Evolutionary conservation across 2,329 filamentous ascomycete species (phyloP).

Genomic region (Aspergillus pseudoviridinutans): DNA sequence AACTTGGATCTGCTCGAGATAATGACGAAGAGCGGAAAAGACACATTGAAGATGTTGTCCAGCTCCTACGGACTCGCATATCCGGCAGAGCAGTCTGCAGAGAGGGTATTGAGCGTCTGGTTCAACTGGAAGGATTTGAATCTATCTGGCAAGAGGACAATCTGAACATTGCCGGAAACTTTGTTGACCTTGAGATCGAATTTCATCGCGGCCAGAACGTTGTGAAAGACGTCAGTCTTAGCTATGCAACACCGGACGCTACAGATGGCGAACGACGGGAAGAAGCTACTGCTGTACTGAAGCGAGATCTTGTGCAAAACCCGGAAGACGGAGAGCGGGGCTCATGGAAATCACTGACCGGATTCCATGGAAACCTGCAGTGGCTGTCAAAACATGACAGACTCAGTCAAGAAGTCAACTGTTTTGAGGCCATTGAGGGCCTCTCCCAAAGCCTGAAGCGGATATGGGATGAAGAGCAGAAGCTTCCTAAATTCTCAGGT

Average conservation of each 20-base stretch:
- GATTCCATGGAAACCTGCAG: conserved; percentile 42
- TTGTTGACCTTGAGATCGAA: conserved; percentile 45
- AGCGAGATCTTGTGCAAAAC: conserved; percentile 35
- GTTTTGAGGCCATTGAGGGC: conserved; percentile 44
- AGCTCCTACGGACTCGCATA: conserved; percentile 37
- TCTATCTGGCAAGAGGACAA: conserved; percentile 46
- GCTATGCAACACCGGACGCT: conserved; percentile 39
- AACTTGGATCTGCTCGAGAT: conserved; percentile 34
- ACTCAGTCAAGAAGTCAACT: conserved; percentile 43
- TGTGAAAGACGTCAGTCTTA: conserved; percentile 42
- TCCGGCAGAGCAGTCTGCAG: conserved; percentile 42
- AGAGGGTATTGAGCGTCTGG: conserved; percentile 41
- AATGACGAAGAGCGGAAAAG: conserved; percentile 40
- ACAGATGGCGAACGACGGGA: conserved; percentile 40
- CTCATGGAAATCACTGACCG: conserved; percentile 34
- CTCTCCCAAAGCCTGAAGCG: conserved; percentile 40
- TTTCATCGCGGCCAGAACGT: conserved; percentile 38
- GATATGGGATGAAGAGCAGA: conserved; percentile 41
- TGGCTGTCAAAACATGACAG: conserved; percentile 44
- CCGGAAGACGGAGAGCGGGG: conserved; percentile 28
- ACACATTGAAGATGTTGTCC: conserved; percentile 40
- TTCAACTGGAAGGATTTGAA: conserved; percentile 42
- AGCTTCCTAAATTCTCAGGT: conserved; percentile 25
- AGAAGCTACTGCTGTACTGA: conserved; percentile 41
- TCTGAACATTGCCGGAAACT: conserved; percentile 44